A percentile compares a stretch with the other conserved stretches of the same genome.
These are phyloP conservation scores for Metschnikowia peoriensis DNA, from an alignment of 805 yeast genomes.

Conservation along the genomic window DNA sequence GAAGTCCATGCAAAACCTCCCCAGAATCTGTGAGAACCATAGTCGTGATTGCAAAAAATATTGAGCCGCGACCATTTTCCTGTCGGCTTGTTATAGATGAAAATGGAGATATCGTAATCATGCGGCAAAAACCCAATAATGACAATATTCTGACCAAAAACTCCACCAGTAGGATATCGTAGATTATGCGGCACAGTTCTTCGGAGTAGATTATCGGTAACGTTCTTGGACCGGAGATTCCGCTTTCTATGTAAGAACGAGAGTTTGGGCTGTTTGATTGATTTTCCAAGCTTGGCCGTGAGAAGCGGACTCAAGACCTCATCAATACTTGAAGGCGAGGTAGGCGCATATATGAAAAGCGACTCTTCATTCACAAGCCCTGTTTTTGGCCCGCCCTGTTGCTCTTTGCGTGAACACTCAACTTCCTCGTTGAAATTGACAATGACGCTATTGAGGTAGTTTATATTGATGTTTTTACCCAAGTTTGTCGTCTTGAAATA, in stretches of 20 bases:
- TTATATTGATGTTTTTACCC: constrained; percentile 23
- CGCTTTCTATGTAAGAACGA: constrained; percentile 31
- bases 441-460: constrained; percentile 34
- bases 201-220: constrained; percentile 5
- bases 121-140: constrained; percentile 57
- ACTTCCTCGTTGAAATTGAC: constrained; percentile 31
- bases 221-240: background rate
- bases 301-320: constrained; percentile 30
- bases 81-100: constrained; percentile 51
- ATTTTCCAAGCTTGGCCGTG: constrained; percentile 35
- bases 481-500: constrained; percentile 4
- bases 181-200: constrained; percentile 46
- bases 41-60: constrained; percentile 49
- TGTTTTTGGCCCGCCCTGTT: background rate
- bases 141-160: constrained; percentile 65
- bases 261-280: constrained; percentile 29
- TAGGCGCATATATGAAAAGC: constrained; percentile 36
- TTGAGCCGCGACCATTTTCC: constrained; percentile 65
- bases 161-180: constrained; percentile 56
- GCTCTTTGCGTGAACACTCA: constrained; percentile 5
- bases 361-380: constrained; percentile 20
- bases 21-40: constrained; percentile 59
- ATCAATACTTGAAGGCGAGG: constrained; percentile 13
- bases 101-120: constrained; percentile 47
- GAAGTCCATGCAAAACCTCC: constrained; percentile 74